These are phyloP conservation scores for Citrus sp. DNA, from an alignment of 345 rosid genomes.

Conservation along the genomic window DNA sequence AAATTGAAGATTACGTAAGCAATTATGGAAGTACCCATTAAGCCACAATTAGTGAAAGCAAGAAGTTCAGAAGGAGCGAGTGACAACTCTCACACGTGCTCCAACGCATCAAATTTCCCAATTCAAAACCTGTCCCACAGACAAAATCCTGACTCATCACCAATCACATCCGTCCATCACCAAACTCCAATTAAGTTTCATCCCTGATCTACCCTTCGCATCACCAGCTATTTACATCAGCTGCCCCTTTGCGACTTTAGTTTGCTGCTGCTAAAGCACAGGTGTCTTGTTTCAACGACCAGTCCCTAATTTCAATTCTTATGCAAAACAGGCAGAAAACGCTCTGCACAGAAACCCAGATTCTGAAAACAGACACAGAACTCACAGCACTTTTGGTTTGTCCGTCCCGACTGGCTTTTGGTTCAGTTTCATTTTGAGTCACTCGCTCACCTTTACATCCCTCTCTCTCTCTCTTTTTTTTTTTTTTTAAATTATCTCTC, in stretches of 20 bases:
- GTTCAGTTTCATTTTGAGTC: neutral
- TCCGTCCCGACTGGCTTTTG: neutral
- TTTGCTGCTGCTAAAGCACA: neutral
- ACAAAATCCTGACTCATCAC: neutral
- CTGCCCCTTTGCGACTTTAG: neutral
- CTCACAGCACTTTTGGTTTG: neutral
- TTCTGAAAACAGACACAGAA: constrained; percentile 3
- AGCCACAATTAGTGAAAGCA: too few relatives aligned
- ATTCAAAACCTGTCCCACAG: neutral
- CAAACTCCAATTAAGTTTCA: too few relatives aligned
- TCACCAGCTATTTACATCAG: neutral
- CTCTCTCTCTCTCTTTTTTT: neutral
- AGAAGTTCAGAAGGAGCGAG: too few relatives aligned
- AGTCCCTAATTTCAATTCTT: neutral
- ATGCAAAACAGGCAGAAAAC: neutral
- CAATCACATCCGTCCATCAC: neutral
- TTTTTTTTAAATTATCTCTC: neutral
- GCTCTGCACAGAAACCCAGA: constrained; percentile 7
- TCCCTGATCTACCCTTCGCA: neutral
- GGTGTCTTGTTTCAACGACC: neutral
- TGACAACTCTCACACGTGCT: neutral
- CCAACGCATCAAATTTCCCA: neutral
- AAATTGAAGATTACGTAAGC: too few relatives aligned
- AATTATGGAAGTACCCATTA: too few relatives aligned
- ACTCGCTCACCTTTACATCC: neutral